Conservation (phyloP, 1,139 yeast species). For the Suhomyces terraborum region DNA sequence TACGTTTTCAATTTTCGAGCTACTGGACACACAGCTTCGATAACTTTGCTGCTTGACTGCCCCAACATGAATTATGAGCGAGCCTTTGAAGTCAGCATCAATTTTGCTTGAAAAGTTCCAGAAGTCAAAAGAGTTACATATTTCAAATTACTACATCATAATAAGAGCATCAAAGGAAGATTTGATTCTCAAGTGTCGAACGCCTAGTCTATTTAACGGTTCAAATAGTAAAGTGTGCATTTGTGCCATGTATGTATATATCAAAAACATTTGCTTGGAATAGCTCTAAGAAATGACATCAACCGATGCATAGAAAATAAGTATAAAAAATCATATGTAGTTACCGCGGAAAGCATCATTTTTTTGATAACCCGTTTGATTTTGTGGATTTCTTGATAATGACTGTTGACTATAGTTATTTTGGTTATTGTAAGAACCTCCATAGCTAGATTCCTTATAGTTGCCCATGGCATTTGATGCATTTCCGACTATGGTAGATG, state of each 20-base stretch:
- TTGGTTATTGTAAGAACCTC: conserved; percentile 16
- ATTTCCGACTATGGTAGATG: conserved; percentile 48
- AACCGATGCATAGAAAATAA: conserved; percentile 4
- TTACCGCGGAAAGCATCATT: conserved; percentile 11
- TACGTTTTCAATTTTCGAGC: too few relatives aligned
- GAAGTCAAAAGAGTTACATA: too few relatives aligned
- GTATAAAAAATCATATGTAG: conserved; percentile 13
- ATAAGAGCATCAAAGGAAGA: too few relatives aligned
- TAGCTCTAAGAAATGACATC: neutral
- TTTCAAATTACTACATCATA: too few relatives aligned
- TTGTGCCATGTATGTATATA: neutral
- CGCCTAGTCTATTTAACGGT: too few relatives aligned
- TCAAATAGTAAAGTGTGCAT: conserved; percentile 2
- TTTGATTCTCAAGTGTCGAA: too few relatives aligned
- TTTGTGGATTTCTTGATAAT: conserved; percentile 4
- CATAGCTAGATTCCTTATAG: conserved; percentile 19
- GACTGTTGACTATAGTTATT: conserved; percentile 3
- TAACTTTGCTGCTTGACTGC: too few relatives aligned
- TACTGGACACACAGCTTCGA: too few relatives aligned
- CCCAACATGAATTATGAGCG: too few relatives aligned
- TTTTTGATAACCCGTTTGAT: neutral
- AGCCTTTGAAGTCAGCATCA: too few relatives aligned
- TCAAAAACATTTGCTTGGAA: neutral
- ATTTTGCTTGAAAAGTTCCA: too few relatives aligned
- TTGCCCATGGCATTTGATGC: conserved; percentile 38